Evolutionary conservation across 176 grass and related monocot species (phyloP), one percentile per base, ranked within the genome.

Genomic region (Triticum monococcum): DNA sequence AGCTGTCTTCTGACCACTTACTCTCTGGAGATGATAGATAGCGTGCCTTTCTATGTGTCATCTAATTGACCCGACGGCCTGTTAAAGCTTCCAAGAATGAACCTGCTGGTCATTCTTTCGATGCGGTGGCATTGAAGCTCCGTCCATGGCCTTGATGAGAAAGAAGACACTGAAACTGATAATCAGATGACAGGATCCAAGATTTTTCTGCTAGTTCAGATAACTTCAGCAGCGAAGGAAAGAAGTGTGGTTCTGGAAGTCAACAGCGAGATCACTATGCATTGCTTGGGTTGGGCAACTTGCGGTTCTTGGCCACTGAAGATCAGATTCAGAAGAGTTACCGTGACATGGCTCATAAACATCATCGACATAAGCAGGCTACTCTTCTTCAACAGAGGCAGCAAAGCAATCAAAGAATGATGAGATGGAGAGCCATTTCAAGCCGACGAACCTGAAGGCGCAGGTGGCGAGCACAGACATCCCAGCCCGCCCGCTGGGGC

Each of bases 371-470:
- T 85, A 98, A 98, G 48, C 93, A 96, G 78, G 90, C 90, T 79
- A 12, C 96, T 43, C 84, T 92, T 72, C 62, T 98, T 82, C 84
- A 81, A 92, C 90, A 56, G 89, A 92, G 85, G 90, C 92, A 69
- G 88, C 92, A 79, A 43, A 12, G 41, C 10, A 95, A 75, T 75
- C 89, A 81, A 98, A 96, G 68, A 98, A 98, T 62, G 93, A 98
- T 89, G 93, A 98, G 70, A 96, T 98, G 76, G 96, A 98, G 88
- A 94, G 17, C 50, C 92, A 96, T 87, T 98, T 98, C 76, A 98
- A 96, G 79, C 45, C 10, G 10, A 46, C 45, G 12, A 43, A 37
- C 36, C 40, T 3, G 40, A 43, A 43, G 41, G 41, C 41, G 41
- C 10, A 0, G 41, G 10, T 46, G 1, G 12, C 43, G 3, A 46